Evolutionary conservation across 2,329 filamentous ascomycete genomes (phyloP).

Genomic region (Stachybotrys echinatus): DNA sequence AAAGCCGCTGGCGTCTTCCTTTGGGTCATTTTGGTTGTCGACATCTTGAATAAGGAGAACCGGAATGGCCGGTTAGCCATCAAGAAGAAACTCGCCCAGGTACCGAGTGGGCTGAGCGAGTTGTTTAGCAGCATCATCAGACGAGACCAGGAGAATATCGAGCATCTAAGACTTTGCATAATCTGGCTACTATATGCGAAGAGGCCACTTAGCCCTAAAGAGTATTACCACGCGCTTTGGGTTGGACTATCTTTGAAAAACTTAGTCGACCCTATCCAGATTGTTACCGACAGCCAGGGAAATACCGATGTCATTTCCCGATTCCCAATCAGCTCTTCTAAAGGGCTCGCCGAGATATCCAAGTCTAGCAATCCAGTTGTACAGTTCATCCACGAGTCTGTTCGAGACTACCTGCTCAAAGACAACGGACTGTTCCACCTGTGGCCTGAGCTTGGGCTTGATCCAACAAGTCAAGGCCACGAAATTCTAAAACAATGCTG

Average conservation of each 20-base stretch:
- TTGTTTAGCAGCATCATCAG: constrained; percentile 45
- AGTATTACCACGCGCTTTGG: constrained; percentile 39
- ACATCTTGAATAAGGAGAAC: constrained; percentile 30
- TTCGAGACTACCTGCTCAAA: constrained; percentile 39
- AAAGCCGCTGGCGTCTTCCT: constrained; percentile 37
- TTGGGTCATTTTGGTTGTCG: constrained; percentile 35
- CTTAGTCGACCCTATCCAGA: constrained; percentile 8
- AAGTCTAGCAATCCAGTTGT: constrained; percentile 23
- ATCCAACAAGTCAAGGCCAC: constrained; percentile 29
- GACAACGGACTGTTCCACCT: constrained; percentile 21
- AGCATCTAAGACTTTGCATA: constrained; percentile 37
- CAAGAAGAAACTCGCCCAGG: constrained; percentile 19
- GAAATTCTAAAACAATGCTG: constrained; percentile 41
- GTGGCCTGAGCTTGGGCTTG: constrained; percentile 23
- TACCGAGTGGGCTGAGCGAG: constrained; percentile 33
- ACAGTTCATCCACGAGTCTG: constrained; percentile 51
- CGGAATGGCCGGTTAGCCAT: constrained; percentile 17
- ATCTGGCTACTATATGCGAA: constrained; percentile 47
- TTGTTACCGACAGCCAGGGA: not conserved
- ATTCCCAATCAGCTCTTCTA: constrained; percentile 37
- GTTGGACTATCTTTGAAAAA: constrained; percentile 13
- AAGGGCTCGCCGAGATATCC: constrained; percentile 42
- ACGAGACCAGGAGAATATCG: constrained; percentile 35
- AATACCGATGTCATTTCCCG: constrained; percentile 17
- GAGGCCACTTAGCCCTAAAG: constrained; percentile 31